Conservation (phyloP, 441 rosid species). For the Omphalea diandra region DNA sequence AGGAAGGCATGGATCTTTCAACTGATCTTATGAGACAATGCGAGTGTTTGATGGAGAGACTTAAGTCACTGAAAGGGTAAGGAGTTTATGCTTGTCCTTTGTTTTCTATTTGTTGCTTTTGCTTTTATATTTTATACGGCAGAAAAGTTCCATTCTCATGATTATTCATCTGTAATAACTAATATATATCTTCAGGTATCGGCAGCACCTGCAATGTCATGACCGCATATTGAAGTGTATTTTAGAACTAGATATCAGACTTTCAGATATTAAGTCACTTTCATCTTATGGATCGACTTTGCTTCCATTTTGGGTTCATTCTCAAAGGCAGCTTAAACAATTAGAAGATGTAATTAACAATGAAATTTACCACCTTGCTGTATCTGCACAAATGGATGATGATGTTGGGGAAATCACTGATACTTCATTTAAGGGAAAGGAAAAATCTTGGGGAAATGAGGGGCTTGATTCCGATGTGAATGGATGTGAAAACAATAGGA, state of each 20-base stretch:
- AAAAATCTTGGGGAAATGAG: constrained; percentile 28
- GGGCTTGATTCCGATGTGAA: constrained; percentile 37
- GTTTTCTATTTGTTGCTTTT: constrained; percentile 13
- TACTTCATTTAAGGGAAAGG: constrained; percentile 31
- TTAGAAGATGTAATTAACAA: constrained; percentile 62
- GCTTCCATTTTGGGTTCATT: constrained; percentile 80
- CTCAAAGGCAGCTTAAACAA: constrained; percentile 66
- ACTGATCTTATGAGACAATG: constrained; percentile 51
- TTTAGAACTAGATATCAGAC: constrained; percentile 76
- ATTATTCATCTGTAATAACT: too few relatives aligned
- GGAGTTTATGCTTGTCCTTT: constrained; percentile 23
- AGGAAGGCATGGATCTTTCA: constrained; percentile 39
- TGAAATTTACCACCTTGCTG: constrained; percentile 66
- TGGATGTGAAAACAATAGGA: constrained; percentile 25
- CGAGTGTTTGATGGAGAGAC: constrained; percentile 64
- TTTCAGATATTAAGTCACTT: constrained; percentile 76
- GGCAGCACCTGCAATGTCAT: constrained; percentile 39
- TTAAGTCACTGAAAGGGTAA: constrained; percentile 78
- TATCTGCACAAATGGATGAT: constrained; percentile 57
- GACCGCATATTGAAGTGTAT: constrained; percentile 56
- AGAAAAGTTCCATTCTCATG: neutral
- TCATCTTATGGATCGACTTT: constrained; percentile 48
- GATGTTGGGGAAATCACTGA: constrained; percentile 39
- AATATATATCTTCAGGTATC: constrained; percentile 53
- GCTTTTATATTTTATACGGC: neutral